A percentile compares a stretch with the other conserved stretches of the same genome.
Evolutionary conservation across 2,329 filamentous ascomycete species (phyloP).

Genomic region (Rasamsonia emersonii): DNA sequence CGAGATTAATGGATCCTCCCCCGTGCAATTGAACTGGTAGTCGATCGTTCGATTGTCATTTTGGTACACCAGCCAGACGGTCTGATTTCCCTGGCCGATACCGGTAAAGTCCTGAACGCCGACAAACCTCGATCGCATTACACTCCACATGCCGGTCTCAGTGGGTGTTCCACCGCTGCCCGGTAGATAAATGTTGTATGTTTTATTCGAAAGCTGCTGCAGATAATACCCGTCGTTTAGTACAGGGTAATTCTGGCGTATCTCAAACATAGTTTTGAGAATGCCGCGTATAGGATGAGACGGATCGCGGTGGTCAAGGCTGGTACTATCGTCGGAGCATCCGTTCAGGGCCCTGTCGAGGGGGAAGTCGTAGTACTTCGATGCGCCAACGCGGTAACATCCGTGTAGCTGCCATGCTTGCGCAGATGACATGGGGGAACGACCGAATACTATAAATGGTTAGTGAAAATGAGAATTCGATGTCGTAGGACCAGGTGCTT

Average conservation of each 20-base stretch:
- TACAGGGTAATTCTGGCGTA: slow-evolving; percentile 44
- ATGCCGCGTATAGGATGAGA: slow-evolving; percentile 49
- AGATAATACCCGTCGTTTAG: slow-evolving; percentile 48
- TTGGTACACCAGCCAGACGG: slow-evolving; percentile 27
- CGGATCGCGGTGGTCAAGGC: slow-evolving; percentile 50
- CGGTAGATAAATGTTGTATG: slow-evolving; percentile 37
- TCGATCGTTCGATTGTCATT: slow-evolving; percentile 34
- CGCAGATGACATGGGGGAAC: slow-evolving; percentile 48
- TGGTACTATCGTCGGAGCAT: slow-evolving; percentile 46
- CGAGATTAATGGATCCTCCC: slow-evolving; percentile 38
- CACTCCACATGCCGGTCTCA: slow-evolving; percentile 49
- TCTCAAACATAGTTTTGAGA: slow-evolving; percentile 47
- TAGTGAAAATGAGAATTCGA: too few species aligned
- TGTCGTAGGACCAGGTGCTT: too few species aligned
- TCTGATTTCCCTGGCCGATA: slow-evolving; percentile 28
- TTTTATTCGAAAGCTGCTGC: slow-evolving; percentile 45
- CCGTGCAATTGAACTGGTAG: slow-evolving; percentile 47
- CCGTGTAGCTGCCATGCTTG: slow-evolving; percentile 53
- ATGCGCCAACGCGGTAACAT: slow-evolving; percentile 46
- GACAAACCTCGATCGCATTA: slow-evolving; percentile 39
- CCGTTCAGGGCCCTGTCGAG: slow-evolving; percentile 42
- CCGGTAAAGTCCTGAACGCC: slow-evolving; percentile 38
- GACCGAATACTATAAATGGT: slow-evolving; percentile 42
- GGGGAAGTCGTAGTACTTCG: slow-evolving; percentile 47
- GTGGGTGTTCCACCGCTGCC: slow-evolving; percentile 41